Percentiles rank a stretch among this genome's conserved stretches.
phyloP scores from a whole-genome alignment of 768 basidiomycete species.

The Mycena crocata region DNA sequence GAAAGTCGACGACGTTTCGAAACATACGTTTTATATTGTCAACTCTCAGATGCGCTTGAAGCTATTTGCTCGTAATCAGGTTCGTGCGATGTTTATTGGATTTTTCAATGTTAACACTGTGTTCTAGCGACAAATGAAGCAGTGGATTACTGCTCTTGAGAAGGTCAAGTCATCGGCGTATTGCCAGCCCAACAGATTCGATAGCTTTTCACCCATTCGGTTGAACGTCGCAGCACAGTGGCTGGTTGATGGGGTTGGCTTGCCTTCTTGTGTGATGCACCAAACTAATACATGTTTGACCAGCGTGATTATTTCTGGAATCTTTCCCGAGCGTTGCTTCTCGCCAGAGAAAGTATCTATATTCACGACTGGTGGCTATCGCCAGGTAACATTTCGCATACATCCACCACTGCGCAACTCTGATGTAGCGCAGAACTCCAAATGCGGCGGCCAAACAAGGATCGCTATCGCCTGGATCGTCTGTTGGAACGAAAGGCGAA shows the following conservation, averaged over 20 bases:
- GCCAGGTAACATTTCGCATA: slow-evolving; percentile 64
- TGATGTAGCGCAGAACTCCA: slow-evolving; percentile 71
- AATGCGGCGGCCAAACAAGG: slow-evolving; percentile 86
- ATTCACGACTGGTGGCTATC: slow-evolving; percentile 99
- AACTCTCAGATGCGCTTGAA: slow-evolving; percentile 93
- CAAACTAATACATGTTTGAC: slow-evolving; percentile 20
- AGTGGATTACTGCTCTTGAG: slow-evolving; percentile 95
- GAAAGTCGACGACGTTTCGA: slow-evolving; percentile 74
- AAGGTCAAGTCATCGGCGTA: slow-evolving; percentile 85
- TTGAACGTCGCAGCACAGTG: slow-evolving; percentile 96
- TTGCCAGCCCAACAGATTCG: slow-evolving; percentile 86
- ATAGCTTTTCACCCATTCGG: slow-evolving; percentile 93
- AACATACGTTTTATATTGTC: slow-evolving; percentile 94
- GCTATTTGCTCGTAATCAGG: slow-evolving; percentile 89
- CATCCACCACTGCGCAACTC: background rate
- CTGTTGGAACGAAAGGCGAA: slow-evolving; percentile 91
- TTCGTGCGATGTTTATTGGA: slow-evolving; percentile 41
- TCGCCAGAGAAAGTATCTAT: slow-evolving; percentile 90
- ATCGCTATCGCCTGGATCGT: slow-evolving; percentile 87
- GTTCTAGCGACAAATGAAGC: slow-evolving; percentile 89
- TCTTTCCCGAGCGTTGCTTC: slow-evolving; percentile 87
- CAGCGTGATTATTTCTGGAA: slow-evolving; percentile 99
- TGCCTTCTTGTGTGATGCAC: slow-evolving; percentile 1
- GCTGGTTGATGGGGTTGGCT: slow-evolving; percentile 94
- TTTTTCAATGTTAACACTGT: slow-evolving; percentile 14